Base-by-base conservation (phyloP, 2,329 filamentous ascomycete genomes). In the Mycosphaerella sp. region DNA sequence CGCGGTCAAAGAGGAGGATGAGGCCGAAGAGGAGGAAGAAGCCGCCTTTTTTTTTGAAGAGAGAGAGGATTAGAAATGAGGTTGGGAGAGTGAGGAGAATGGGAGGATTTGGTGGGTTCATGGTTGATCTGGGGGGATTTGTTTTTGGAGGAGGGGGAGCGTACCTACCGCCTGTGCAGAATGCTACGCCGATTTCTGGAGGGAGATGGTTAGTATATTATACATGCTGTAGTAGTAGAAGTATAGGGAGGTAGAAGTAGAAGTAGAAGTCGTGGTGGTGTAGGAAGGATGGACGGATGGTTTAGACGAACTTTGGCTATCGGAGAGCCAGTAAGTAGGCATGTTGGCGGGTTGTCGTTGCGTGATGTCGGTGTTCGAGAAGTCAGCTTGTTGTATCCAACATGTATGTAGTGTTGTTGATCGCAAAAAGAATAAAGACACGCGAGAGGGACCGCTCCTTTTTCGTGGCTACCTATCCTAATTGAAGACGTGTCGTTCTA, bases 21-120 rank as follows among this genome's bases (percentile, higher is more conserved):
- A 98, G 89, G 57, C 93, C 93, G 68, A 89, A 88, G 69, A 96
- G 81, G 54, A 98, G 82, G 79, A 98, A 98, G 78, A 97, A 85
- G 62, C 87, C 89, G 72, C 92, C 92, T 95, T 45, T 2, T 45
- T 2, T 40, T n/a, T 29, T 29, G 26, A 29, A 17, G 14, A 17
- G 14, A 17, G 14, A 17, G 14, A 1, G 1, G 14, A 17, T 17
- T 17, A 17, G 14, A 17, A 1, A 17, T 17, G 14, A 1, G 14
- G 14, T 17, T 17, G 14, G 14, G 14, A 17, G 14, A 17, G 14
- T 17, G 14, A 17, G 14, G 14, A 17, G 26, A 26, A 6, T 4
- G 26, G 6, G 26, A 26, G 26, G 4, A n/a, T 26, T 14, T 14
- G 44, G 46, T 48, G 23, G 31, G 36, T 31, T 31, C 23, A 34